Base-by-base conservation (phyloP, 202 grass and related monocot species). In the Digitaria exilis region DNA sequence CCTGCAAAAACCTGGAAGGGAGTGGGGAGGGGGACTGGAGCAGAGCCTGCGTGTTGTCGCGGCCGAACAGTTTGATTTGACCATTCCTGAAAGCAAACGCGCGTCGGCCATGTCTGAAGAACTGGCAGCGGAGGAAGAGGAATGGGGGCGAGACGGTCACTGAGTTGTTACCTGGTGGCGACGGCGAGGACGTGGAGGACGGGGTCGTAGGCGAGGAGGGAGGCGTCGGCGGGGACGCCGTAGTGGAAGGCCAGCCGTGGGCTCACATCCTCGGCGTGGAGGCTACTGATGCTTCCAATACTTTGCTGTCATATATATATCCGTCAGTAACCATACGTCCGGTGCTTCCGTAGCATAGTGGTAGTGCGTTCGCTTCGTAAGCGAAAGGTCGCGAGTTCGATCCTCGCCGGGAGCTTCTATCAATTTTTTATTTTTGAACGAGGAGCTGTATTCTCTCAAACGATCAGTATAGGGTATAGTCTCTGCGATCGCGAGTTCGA, bases 291-390 rank as follows among this genome's bases (percentile, higher is more conserved):
- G 52, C 41, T 60, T 26, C 60, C 66, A 28, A 29, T 56, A 45
- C 54, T 54, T 6, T 85, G 65, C 69, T 80, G 9, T 5, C 1
- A 10, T 55, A n/a, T 10, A 3, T 1, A 3, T 0, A 1, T 1
- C 8, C 3, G 22, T 57, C 2, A 57, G 54, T 2, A 12, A 1
- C 0, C 0, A 0, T 1, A 0, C 4, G n/a, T 0, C 0, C 39
- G 1, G 0, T 39, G 89, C 84, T 87, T 89, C 84, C 87, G 78
- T 94, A 92, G 82, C 89, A 90, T 87, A 88, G 87, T 90, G 89
- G 87, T 90, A 89, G 79, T 90, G 87, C 89, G 92, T 92, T 92
- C 87, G 84, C 89, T 94, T 94, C 83, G 89, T 91, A 94, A 94
- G 87, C 84, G 84, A 91, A 94, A 94, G 89, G 92, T 85, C 89